Evolutionary conservation across 768 basidiomycete genomes (phyloP).

Genomic region (Zangia roseola): DNA sequence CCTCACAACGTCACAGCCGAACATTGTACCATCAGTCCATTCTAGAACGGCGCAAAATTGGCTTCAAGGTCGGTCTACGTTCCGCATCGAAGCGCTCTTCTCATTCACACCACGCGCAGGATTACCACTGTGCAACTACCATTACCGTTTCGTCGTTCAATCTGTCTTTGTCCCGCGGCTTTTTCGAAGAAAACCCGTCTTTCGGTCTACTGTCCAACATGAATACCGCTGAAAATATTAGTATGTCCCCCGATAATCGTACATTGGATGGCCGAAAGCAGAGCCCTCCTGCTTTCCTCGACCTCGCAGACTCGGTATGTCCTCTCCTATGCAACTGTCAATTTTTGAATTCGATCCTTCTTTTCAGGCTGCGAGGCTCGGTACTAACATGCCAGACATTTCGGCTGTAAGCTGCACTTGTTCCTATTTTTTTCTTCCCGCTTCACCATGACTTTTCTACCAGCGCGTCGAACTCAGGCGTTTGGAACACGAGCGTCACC

Average conservation of each 20-base stretch:
- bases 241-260: conserved; percentile 69
- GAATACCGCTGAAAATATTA: conserved; percentile 73
- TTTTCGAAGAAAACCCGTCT: conserved; percentile 52
- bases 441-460: conserved; percentile 8
- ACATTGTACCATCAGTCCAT: conserved; percentile 81
- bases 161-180: conserved; percentile 52
- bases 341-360: conserved; percentile 5
- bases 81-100: conserved; percentile 23
- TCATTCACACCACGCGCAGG: conserved; percentile 37
- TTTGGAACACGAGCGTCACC: conserved; percentile 83
- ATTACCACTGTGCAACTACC: conserved; percentile 68
- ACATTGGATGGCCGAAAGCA: conserved; percentile 73
- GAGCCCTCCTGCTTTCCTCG: conserved; percentile 89
- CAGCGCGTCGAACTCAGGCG: conserved; percentile 91
- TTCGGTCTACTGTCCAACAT: conserved; percentile 51
- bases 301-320: conserved; percentile 90
- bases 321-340: conserved; percentile 9
- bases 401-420: conserved; percentile 61
- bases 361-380: conserved; percentile 73
- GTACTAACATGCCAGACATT: conserved; percentile 84
- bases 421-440: too few species aligned
- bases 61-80: conserved; percentile 55
- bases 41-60: conserved; percentile 75
- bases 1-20: conserved; percentile 32
- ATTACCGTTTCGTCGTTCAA: conserved; percentile 47